A percentile compares a stretch with the other conserved stretches of the same genome.
Conservation (phyloP, 2,329 filamentous ascomycete genomes). For the Calonectria leucothoes region DNA sequence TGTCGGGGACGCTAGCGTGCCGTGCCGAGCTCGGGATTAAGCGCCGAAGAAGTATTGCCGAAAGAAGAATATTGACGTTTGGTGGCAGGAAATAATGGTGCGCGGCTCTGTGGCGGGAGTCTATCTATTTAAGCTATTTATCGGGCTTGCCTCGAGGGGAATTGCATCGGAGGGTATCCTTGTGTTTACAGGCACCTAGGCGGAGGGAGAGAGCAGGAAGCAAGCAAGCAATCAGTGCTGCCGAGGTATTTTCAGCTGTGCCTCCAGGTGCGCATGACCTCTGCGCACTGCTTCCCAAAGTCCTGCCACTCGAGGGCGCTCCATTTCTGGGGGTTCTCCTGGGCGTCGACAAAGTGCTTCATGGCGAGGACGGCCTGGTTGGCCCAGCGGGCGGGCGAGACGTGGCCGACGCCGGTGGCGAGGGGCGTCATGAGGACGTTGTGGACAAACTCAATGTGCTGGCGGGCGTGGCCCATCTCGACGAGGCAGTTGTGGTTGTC, state of each 20-base stretch:
- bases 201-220: not conserved
- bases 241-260: not conserved
- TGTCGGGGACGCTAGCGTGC: not conserved
- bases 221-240: not conserved
- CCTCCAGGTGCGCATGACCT: constrained; percentile 13
- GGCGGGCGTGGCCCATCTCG: not conserved
- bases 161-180: not conserved
- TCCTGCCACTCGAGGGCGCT: constrained; percentile 48
- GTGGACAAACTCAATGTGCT: constrained; percentile 45
- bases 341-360: constrained; percentile 61
- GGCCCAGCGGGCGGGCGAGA: constrained; percentile 60
- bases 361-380: constrained; percentile 60
- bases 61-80: not conserved
- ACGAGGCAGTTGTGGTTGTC: constrained; percentile 57
- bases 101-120: not conserved
- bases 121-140: not conserved
- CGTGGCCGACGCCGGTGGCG: constrained; percentile 58
- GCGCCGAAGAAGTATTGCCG: not conserved
- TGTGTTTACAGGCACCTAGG: not conserved
- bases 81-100: not conserved
- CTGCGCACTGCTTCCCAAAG: not conserved
- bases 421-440: constrained; percentile 62
- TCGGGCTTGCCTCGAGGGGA: not conserved
- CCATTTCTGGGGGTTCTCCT: constrained; percentile 50
- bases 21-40: not conserved